These are phyloP conservation scores for Entrophospora sp. DNA, from an alignment of 192 early-diverging fungal genomes.

Conservation along the genomic window DNA sequence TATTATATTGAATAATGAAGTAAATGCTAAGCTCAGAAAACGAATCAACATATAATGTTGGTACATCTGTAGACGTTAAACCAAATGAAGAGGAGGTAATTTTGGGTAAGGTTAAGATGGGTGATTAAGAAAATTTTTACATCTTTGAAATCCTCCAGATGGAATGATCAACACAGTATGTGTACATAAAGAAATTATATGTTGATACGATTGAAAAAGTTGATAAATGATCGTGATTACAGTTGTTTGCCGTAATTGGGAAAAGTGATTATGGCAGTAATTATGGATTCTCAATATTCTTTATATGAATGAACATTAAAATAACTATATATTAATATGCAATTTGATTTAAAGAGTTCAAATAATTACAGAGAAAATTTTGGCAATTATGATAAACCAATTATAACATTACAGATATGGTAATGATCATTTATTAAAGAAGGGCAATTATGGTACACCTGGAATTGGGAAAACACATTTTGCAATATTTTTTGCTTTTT, in stretches of 20 bases:
- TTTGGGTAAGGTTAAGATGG: constrained; percentile 4
- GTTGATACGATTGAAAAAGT: constrained; percentile 2
- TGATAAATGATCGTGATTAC: constrained; percentile 1
- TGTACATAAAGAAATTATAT: constrained; percentile 10
- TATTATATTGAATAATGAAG: neutral
- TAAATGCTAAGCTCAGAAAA: constrained; percentile 4
- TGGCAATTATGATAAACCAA: no score
- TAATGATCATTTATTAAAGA: no score
- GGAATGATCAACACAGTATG: constrained; percentile 7
- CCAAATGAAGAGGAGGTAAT: no score
- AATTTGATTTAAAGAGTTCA: no score
- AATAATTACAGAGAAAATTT: no score
- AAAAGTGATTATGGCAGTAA: no score
- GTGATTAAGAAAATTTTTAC: neutral
- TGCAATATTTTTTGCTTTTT: constrained; percentile 9
- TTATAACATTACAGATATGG: no score
- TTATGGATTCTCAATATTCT: no score
- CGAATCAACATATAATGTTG: neutral
- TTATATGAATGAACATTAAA: neutral
- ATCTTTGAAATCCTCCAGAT: neutral
- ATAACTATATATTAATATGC: neutral
- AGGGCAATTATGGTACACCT: neutral
- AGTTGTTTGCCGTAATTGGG: no score
- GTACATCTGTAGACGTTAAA: neutral
- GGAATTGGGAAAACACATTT: constrained; percentile 13